Evolutionary conservation across 108 stramenopile species (phyloP).

Genomic region (Mayamaea pseudoterrestris): DNA sequence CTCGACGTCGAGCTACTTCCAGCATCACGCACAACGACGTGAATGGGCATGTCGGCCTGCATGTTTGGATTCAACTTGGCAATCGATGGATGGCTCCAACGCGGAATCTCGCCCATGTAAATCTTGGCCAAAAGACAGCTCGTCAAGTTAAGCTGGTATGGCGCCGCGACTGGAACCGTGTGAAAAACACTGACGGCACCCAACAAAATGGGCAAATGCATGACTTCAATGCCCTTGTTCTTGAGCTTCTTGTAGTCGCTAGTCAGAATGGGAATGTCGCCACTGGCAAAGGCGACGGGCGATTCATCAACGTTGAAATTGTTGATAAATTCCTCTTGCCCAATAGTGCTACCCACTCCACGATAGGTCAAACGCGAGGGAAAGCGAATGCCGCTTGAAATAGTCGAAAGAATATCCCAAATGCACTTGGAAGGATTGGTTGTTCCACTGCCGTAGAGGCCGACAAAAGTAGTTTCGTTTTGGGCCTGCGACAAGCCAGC

Average conservation of each 20-base stretch:
- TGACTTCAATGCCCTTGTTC: constrained; percentile 10
- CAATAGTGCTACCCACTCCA: constrained; percentile 72
- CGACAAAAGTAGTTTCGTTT: constrained; percentile 8
- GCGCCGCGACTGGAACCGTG: constrained; percentile 38
- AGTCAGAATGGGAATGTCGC: constrained; percentile 59
- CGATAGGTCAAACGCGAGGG: constrained; percentile 73
- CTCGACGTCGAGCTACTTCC: constrained; percentile 61
- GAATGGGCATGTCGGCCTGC: constrained; percentile 24
- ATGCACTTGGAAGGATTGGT: constrained; percentile 83
- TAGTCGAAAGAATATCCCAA: constrained; percentile 58
- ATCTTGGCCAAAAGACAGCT: constrained; percentile 65
- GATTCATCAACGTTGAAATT: constrained; percentile 15
- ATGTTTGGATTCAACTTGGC: constrained; percentile 23
- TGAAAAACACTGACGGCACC: constrained; percentile 70
- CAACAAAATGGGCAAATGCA: constrained; percentile 69
- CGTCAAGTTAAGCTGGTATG: constrained; percentile 51
- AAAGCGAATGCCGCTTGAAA: constrained; percentile 37
- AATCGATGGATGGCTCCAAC: constrained; percentile 56
- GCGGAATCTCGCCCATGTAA: constrained; percentile 55
- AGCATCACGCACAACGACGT: constrained; percentile 50
- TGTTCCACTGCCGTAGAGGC: constrained; percentile 69
- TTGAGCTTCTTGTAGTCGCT: constrained; percentile 25
- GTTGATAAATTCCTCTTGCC: constrained; percentile 66
- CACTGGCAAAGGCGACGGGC: constrained; percentile 41
- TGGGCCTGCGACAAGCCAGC: no score